A percentile compares a stretch with the other conserved stretches of the same genome.
Evolutionary conservation across 257 asterid genomes (phyloP).

Genomic region (Misopates orontium): DNA sequence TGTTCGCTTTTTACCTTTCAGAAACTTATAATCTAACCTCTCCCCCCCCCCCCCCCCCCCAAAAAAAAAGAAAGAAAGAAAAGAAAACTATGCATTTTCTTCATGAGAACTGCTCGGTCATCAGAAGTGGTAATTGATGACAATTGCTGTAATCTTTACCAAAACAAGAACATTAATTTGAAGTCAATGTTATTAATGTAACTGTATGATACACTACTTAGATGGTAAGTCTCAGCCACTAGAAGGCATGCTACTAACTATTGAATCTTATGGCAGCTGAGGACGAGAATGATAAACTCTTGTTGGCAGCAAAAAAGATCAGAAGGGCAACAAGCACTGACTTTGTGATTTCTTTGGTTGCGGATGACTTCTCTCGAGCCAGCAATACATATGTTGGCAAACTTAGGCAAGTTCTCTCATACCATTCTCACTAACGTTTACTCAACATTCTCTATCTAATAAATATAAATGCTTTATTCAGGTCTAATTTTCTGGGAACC

Average conservation of each 20-base stretch:
- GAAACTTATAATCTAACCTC: too few relatives aligned
- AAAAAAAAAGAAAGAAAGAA: too few relatives aligned
- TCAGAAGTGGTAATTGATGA: background rate
- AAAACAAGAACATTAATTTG: too few relatives aligned
- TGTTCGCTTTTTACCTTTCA: too few relatives aligned
- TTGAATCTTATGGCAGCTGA: conserved; percentile 59
- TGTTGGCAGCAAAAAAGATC: conserved; percentile 76
- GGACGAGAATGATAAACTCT: conserved; percentile 65
- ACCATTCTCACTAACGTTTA: background rate
- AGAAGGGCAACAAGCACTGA: conserved; percentile 88
- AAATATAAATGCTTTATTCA: conserved; percentile 33
- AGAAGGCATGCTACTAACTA: conserved; percentile 25
- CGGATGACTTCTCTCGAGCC: conserved; percentile 83
- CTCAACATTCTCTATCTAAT: conserved; percentile 10
- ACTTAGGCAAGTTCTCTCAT: conserved; percentile 48
- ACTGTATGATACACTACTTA: background rate
- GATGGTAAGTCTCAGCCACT: background rate
- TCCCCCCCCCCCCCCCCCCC: too few relatives aligned
- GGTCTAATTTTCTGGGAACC: conserved; percentile 93
- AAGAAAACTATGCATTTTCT: too few relatives aligned
- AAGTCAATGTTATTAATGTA: background rate
- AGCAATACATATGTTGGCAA: conserved; percentile 89
- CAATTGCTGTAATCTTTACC: too few relatives aligned
- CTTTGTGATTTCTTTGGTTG: conserved; percentile 81
- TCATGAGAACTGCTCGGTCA: background rate